These are phyloP conservation scores for Naganishia liquefaciens DNA, from an alignment of 1,284 basidiomycete species.

Conservation along the genomic window DNA sequence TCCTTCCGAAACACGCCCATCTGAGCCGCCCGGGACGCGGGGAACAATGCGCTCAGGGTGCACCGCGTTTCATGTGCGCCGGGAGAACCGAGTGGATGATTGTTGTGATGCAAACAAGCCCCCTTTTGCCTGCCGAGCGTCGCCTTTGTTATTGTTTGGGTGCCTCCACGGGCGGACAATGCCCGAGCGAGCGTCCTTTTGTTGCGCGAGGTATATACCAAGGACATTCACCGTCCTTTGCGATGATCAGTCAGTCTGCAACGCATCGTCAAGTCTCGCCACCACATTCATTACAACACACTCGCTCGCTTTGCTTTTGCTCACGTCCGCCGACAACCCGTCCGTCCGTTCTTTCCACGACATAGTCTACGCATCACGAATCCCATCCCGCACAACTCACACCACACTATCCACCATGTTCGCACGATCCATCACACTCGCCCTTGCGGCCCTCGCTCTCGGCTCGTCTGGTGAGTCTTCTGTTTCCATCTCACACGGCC, in stretches of 20 bases:
- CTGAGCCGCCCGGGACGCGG: too few species aligned
- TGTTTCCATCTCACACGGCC: neutral
- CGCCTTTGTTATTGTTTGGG: slow-evolving; percentile 19
- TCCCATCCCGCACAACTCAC: neutral
- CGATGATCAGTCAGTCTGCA: neutral
- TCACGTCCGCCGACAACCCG: neutral
- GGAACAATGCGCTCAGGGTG: slow-evolving; percentile 2
- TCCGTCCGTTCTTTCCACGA: neutral
- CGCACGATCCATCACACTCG: slow-evolving; percentile 11
- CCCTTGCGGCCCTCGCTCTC: slow-evolving; percentile 1
- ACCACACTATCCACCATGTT: slow-evolving; percentile 13
- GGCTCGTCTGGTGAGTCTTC: slow-evolving; percentile 13
- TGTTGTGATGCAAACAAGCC: slow-evolving; percentile 13
- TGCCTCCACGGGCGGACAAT: slow-evolving; percentile 7
- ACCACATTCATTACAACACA: slow-evolving; percentile 13
- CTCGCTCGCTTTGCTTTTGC: neutral
- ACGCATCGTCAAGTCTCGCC: neutral
- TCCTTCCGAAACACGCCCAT: neutral
- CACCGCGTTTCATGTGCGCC: slow-evolving; percentile 21
- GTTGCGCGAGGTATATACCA: too few species aligned
- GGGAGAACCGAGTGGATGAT: neutral
- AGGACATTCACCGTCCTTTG: too few species aligned
- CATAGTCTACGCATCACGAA: slow-evolving; percentile 11
- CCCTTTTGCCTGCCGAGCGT: neutral
- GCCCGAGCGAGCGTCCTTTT: neutral